These are phyloP conservation scores for Echinosophora koreensis DNA, from an alignment of 306 rosid species.

Conservation along the genomic window DNA sequence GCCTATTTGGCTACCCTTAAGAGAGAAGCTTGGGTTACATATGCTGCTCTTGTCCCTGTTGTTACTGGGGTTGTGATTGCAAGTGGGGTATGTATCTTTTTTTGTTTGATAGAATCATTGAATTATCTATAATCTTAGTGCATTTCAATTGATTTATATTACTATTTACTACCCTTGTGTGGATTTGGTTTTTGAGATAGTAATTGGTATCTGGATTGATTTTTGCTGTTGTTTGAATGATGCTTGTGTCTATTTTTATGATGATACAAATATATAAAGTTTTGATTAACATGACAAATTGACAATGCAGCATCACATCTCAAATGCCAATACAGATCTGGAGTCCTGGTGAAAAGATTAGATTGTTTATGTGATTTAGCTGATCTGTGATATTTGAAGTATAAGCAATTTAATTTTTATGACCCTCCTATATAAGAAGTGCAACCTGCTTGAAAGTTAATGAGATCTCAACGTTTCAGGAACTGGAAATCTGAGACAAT, in stretches of 20 bases:
- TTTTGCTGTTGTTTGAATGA: constrained; percentile 20
- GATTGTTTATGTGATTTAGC: constrained; percentile 13
- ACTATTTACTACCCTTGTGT: not conserved
- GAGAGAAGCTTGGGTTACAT: constrained; percentile 95
- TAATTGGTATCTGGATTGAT: constrained; percentile 7
- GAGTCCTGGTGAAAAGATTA: constrained; percentile 12
- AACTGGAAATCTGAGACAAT: constrained; percentile 23
- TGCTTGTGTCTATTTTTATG: constrained; percentile 3
- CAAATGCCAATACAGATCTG: constrained; percentile 65
- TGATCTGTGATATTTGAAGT: constrained; percentile 45
- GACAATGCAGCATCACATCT: constrained; percentile 18
- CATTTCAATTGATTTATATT: constrained; percentile 27
- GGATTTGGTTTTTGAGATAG: constrained; percentile 2
- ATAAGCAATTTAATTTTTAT: not conserved
- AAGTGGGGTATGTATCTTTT: constrained; percentile 80
- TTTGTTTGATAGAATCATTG: constrained; percentile 10
- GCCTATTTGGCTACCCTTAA: constrained; percentile 86
- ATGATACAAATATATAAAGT: constrained; percentile 7
- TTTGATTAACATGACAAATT: constrained; percentile 31
- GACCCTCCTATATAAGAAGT: not conserved
- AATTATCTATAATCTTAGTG: constrained; percentile 18
- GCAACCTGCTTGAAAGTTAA: constrained; percentile 17
- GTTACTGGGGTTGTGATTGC: constrained; percentile 99
- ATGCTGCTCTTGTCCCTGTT: constrained; percentile 96
- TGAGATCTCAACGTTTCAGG: constrained; percentile 38